Evolutionary conservation across 2,329 filamentous ascomycete genomes (phyloP).

Genomic region (Pseudocercospora eumusae): DNA sequence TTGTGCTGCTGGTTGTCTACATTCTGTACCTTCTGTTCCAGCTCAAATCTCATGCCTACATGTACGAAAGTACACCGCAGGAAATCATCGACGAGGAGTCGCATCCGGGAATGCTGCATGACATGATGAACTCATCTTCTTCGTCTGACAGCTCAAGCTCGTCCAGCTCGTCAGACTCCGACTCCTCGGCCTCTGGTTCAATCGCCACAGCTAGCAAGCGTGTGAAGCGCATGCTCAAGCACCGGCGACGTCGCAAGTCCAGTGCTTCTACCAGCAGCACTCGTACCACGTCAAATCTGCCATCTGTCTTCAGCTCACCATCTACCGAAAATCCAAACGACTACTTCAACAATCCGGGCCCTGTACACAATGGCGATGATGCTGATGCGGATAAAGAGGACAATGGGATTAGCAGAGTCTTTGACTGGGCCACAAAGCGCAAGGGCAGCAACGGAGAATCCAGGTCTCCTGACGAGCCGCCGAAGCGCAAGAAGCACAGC

Average conservation of each 20-base stretch:
- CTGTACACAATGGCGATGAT: slow-evolving; percentile 56
- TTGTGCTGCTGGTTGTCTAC: slow-evolving; percentile 81
- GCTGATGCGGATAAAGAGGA: slow-evolving; percentile 57
- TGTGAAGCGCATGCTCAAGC: slow-evolving; percentile 68
- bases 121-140: slow-evolving; percentile 71
- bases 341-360: slow-evolving; percentile 44
- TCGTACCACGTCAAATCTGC: slow-evolving; percentile 46
- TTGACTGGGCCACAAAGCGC: slow-evolving; percentile 32
- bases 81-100: slow-evolving; percentile 90
- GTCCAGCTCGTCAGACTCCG: slow-evolving; percentile 59
- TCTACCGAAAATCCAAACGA: slow-evolving; percentile 43
- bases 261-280: slow-evolving; percentile 71
- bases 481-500: slow-evolving; percentile 49
- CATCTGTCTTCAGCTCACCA: slow-evolving; percentile 50
- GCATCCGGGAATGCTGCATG: slow-evolving; percentile 78
- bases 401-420: slow-evolving; percentile 28
- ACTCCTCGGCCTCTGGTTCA: slow-evolving; percentile 64
- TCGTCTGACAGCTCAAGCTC: slow-evolving; percentile 54
- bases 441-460: slow-evolving; percentile 29
- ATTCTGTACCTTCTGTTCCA: slow-evolving; percentile 83
- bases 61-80: slow-evolving; percentile 90
- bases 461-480: slow-evolving; percentile 39
- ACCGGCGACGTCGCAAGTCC: slow-evolving; percentile 72
- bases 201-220: slow-evolving; percentile 68
- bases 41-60: slow-evolving; percentile 86